Evolutionary conservation across 192 early-diverging fungal species (phyloP).

Genomic region (Coemansia sp.): DNA sequence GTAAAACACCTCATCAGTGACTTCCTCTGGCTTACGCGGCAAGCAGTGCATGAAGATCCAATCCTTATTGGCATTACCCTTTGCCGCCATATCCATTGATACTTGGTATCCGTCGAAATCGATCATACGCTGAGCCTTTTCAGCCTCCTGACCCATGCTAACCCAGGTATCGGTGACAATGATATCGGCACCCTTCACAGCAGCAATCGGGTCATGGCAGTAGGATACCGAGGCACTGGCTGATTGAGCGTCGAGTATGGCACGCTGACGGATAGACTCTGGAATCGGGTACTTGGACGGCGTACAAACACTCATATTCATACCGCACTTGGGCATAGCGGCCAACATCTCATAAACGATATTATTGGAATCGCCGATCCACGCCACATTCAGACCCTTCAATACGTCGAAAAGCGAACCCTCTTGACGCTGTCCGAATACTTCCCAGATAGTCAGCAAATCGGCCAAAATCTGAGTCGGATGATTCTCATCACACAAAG

Average conservation of each 20-base stretch:
- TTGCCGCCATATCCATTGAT: constrained; percentile 76
- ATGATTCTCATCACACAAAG: constrained; percentile 90
- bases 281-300: constrained; percentile 81
- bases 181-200: constrained; percentile 78
- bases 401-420: constrained; percentile 48
- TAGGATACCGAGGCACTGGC: constrained; percentile 56
- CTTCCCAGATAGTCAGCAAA: constrained; percentile 92
- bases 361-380: constrained; percentile 99
- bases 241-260: constrained; percentile 59
- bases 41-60: constrained; percentile 99
- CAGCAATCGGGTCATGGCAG: constrained; percentile 71
- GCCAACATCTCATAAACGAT: constrained; percentile 89
- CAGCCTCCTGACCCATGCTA: constrained; percentile 95
- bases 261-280: constrained; percentile 66
- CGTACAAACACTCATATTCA: constrained; percentile 79
- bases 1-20: constrained; percentile 96
- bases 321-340: constrained; percentile 84
- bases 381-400: constrained; percentile 80
- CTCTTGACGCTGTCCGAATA: constrained; percentile 27
- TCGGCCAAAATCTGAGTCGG: constrained; percentile 98
- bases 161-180: constrained; percentile 99
- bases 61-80: constrained; percentile 74
- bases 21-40: constrained; percentile 95
- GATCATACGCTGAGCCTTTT: constrained; percentile 77
- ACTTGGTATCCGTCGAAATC: constrained; percentile 90